Conservation (phyloP, 306 rosid genomes). For the Erythrophleum fordii region DNA sequence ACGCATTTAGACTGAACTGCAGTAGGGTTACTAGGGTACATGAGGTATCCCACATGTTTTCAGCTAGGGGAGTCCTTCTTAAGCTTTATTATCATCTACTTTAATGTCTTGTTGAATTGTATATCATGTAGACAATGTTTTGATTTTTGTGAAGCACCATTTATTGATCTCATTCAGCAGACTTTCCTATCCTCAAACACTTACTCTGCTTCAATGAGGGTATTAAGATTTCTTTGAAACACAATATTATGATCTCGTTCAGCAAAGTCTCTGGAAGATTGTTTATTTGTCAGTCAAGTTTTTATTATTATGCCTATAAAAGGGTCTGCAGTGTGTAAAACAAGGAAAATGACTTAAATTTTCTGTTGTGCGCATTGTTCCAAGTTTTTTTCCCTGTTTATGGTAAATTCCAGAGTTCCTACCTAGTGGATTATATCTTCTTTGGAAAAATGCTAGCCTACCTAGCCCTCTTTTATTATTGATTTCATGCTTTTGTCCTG, state of each 20-base stretch:
- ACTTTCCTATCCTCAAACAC: neutral
- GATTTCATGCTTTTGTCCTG: neutral
- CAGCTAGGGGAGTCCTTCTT: neutral
- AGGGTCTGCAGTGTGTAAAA: neutral
- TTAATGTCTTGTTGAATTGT: neutral
- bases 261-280: neutral
- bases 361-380: neutral
- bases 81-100: neutral
- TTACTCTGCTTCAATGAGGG: neutral
- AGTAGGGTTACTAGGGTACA: neutral
- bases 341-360: neutral
- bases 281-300: neutral
- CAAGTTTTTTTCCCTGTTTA: neutral
- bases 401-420: neutral
- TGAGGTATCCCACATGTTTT: neutral
- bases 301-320: neutral
- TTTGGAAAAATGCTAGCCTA: neutral
- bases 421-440: neutral
- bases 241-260: neutral
- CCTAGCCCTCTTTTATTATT: neutral
- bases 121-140: neutral
- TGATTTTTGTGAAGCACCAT: neutral
- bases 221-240: neutral
- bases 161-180: neutral
- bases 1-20: neutral